A percentile compares a stretch with the other conserved stretches of the same genome.
These are phyloP conservation scores for Xylaria castorea DNA, from an alignment of 495 filamentous ascomycete species.

Conservation along the genomic window DNA sequence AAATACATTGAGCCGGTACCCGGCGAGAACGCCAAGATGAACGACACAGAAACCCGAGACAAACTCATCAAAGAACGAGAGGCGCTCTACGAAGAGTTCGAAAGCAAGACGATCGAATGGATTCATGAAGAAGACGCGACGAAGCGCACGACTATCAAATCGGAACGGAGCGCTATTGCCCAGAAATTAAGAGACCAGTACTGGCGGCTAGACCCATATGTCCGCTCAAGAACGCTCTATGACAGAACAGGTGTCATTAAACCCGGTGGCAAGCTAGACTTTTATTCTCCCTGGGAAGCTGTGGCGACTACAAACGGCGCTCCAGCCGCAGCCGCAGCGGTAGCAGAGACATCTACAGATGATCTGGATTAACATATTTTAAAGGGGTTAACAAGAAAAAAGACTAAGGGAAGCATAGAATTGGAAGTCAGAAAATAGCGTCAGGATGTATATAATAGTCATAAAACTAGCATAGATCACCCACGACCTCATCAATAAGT, in stretches of 20 bases:
- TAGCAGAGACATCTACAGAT: conserved; percentile 52
- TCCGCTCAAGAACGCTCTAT: conserved; percentile 74
- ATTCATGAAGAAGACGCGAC: conserved; percentile 51
- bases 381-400: neutral
- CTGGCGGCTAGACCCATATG: conserved; percentile 81
- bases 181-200: conserved; percentile 74
- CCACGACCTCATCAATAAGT: neutral
- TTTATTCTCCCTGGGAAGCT: conserved; percentile 61
- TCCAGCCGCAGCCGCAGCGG: conserved; percentile 36
- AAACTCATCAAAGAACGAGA: conserved; percentile 65
- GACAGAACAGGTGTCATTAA: conserved; percentile 75
- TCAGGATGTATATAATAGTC: conserved; percentile 5
- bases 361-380: conserved; percentile 60
- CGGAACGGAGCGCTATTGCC: conserved; percentile 60
- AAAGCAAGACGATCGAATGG: conserved; percentile 76
- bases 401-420: neutral
- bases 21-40: conserved; percentile 75
- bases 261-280: conserved; percentile 69
- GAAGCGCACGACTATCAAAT: conserved; percentile 47
- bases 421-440: neutral
- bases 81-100: conserved; percentile 69
- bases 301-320: conserved; percentile 33
- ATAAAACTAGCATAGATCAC: conserved; percentile 14
- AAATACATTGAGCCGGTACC: conserved; percentile 75
- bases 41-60: conserved; percentile 68